Conservation (phyloP, 768 basidiomycete genomes). For the Trametes cubensis region DNA sequence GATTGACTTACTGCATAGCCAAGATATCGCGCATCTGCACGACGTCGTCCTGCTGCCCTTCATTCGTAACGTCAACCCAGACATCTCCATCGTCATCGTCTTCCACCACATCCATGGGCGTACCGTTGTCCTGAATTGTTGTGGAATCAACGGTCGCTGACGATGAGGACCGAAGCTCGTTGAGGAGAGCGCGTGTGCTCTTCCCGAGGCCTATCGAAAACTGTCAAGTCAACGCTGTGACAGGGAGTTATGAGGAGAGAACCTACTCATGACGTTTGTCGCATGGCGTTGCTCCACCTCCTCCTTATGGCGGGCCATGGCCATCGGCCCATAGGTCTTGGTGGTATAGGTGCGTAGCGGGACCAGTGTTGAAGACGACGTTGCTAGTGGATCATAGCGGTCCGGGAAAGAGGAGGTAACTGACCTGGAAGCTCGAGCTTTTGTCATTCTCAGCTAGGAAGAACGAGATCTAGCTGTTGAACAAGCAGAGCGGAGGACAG, state of each 20-base stretch:
- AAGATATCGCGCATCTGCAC: constrained; percentile 6
- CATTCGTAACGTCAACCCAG: background rate
- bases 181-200: background rate
- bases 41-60: background rate
- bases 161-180: background rate
- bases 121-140: background rate
- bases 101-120: background rate
- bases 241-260: background rate
- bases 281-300: background rate
- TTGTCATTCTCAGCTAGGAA: background rate
- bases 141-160: no score
- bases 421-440: no score
- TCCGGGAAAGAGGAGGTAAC: background rate
- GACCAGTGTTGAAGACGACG: background rate
- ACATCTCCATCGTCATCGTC: background rate
- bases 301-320: background rate
- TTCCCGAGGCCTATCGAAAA: background rate
- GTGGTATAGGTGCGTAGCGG: background rate
- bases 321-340: background rate
- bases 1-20: background rate
- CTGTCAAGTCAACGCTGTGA: background rate
- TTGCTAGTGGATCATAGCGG: background rate
- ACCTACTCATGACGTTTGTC: background rate
- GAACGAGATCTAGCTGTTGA: background rate
- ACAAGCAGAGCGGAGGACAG: no score